Evolutionary conservation across 2,329 filamentous ascomycete genomes (phyloP).

Genomic region (Claviceps digitariae): DNA sequence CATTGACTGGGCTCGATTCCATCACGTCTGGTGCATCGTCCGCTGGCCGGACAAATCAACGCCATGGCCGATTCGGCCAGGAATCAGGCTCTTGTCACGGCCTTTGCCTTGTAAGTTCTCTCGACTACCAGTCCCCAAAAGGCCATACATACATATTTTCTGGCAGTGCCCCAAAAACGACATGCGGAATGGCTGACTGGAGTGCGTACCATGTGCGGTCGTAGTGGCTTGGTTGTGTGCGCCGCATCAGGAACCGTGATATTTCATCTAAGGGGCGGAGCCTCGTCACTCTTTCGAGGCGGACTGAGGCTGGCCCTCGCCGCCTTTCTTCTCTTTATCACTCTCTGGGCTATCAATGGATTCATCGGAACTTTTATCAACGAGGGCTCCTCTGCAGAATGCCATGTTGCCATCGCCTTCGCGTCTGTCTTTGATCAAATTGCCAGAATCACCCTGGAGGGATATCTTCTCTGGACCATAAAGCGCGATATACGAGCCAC

Average conservation of each 20-base stretch:
- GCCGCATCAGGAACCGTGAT: constrained; percentile 34
- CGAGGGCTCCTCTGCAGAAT: constrained; percentile 27
- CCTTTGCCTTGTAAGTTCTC: constrained; percentile 39
- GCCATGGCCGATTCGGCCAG: constrained; percentile 32
- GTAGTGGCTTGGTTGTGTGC: constrained; percentile 38
- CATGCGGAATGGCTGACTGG: background rate
- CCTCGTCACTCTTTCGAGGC: constrained; percentile 37
- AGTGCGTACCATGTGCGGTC: background rate
- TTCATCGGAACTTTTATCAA: constrained; percentile 38
- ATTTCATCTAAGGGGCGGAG: constrained; percentile 33
- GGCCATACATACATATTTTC: background rate
- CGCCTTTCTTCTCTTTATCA: constrained; percentile 35
- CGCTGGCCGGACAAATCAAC: constrained; percentile 10
- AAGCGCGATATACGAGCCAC: constrained; percentile 25
- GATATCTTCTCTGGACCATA: constrained; percentile 39
- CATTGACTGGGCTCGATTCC: constrained; percentile 33
- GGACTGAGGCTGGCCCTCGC: constrained; percentile 52
- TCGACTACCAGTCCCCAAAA: background rate
- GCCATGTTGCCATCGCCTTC: constrained; percentile 39
- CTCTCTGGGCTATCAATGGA: constrained; percentile 39
- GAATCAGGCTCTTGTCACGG: constrained; percentile 36
- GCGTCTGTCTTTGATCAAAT: constrained; percentile 44
- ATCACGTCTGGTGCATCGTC: constrained; percentile 16
- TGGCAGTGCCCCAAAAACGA: background rate
- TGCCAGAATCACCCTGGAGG: constrained; percentile 37